Percentiles rank a stretch among this genome's conserved stretches.
These are phyloP conservation scores for Penicillium steckii DNA, from an alignment of 495 filamentous ascomycete species.

Conservation along the genomic window DNA sequence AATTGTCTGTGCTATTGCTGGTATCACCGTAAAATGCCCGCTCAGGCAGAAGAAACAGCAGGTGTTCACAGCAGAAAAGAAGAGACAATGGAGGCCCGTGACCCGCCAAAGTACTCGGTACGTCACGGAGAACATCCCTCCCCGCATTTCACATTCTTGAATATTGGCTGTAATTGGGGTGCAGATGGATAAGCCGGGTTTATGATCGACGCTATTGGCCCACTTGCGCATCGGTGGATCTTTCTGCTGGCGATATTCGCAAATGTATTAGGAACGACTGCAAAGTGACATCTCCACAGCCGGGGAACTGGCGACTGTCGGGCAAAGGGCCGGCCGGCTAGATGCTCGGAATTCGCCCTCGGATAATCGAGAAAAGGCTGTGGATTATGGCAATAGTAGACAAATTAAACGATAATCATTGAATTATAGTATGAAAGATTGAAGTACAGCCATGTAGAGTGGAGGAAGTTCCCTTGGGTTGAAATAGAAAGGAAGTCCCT, in stretches of 20 bases:
- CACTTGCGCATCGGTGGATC: conserved; percentile 1
- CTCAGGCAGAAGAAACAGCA: neutral
- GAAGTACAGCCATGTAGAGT: neutral
- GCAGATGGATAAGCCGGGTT: neutral
- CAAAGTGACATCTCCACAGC: neutral
- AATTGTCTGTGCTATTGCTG: neutral
- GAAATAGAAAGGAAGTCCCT: neutral
- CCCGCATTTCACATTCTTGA: conserved; percentile 2
- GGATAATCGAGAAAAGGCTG: conserved; percentile 1
- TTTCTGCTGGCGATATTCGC: neutral
- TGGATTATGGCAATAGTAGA: neutral
- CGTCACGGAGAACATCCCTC: neutral
- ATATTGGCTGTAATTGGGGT: neutral
- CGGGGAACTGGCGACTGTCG: conserved; percentile 10
- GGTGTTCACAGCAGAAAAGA: neutral
- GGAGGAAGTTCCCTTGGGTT: neutral
- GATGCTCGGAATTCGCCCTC: conserved; percentile 9
- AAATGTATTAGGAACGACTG: too few species aligned
- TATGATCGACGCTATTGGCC: conserved; percentile 9
- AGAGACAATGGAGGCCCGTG: neutral
- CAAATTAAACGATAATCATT: neutral
- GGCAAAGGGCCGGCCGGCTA: conserved; percentile 6
- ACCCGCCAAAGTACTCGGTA: neutral
- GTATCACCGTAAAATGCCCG: neutral
- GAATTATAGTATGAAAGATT: neutral